Base-by-base conservation (phyloP, 2,329 filamentous ascomycete genomes). In the Venturia effusa region DNA sequence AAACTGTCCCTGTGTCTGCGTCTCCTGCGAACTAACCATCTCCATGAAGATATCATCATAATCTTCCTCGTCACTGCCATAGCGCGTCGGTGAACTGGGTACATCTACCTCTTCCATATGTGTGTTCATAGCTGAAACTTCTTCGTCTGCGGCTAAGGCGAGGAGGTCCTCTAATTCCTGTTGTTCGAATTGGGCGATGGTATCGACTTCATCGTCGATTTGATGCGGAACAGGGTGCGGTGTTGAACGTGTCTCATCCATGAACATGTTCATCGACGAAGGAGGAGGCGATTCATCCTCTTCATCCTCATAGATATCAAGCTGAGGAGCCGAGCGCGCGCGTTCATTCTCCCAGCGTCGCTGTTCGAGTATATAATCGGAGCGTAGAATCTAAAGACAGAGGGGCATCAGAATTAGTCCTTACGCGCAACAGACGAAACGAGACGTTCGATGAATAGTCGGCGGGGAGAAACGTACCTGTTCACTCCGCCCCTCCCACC, bases 11-110 rank as follows among this genome's bases (percentile, higher is more conserved):
- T 57, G 51, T 22, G 65, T 17, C 69, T 57, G 51, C 11, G 65
- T 17, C 74, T 80, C 74, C n/a, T 81, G 78, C 61, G 84, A 73
- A 10, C 59, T 32, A 27, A 65, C 64, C 43, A 89, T 71, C 68
- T 90, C 85, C 77, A 84, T 83, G 71, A 96, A 86, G 8, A 86
- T 75, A 66, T 76, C 75, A 68, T 86, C 83, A 68, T 85, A 86
- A 66, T 85, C 83, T 41, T 81, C 80, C n/a, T 84, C 83, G 66
- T 85, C 83, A 67, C 80, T 81, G n/a, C 77, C 76, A 57, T 77
- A 75, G 67, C 71, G 71, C 66, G 71, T 48, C 10, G 63, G 63
- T 24, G 64, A 64, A 32, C 64, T 62, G 15, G 64, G 61, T 30
- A 64, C 51, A n/a, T 63, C 60, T 65, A 62, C 34, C 32, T 45